phyloP scores from a whole-genome alignment of 352 stramenopile genomes.

The Globisporangium echinulatum region DNA sequence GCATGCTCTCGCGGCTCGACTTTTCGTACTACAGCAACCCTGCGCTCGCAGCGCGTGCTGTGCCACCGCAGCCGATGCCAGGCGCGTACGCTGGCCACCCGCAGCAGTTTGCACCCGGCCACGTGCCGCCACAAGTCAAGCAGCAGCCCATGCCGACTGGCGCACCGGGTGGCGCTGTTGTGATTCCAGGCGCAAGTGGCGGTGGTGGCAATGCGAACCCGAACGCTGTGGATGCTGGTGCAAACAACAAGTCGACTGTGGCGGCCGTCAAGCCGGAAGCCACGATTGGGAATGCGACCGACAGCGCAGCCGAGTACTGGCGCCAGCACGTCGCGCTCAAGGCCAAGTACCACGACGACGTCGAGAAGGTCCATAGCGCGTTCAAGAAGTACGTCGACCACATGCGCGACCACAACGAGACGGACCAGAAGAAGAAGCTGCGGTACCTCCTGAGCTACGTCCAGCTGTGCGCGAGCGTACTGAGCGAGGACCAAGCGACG shows the following conservation, averaged over 20 bases:
- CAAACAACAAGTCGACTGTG: not conserved
- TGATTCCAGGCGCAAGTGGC: slow-evolving; percentile 11
- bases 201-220: slow-evolving; percentile 3
- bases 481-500: slow-evolving; percentile 73
- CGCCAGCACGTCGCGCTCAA: slow-evolving; percentile 69
- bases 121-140: slow-evolving; percentile 17
- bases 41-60: slow-evolving; percentile 33
- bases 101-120: slow-evolving; percentile 24
- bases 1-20: slow-evolving; percentile 65
- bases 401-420: slow-evolving; percentile 83
- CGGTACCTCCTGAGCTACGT: slow-evolving; percentile 80
- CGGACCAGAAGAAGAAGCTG: slow-evolving; percentile 83
- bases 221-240: not conserved
- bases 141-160: slow-evolving; percentile 10
- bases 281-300: slow-evolving; percentile 17
- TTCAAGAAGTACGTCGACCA: slow-evolving; percentile 88
- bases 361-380: slow-evolving; percentile 80
- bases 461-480: slow-evolving; percentile 67
- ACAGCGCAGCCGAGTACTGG: slow-evolving; percentile 70
- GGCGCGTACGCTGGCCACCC: slow-evolving; percentile 31
- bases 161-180: not conserved
- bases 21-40: slow-evolving; percentile 75
- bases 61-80: slow-evolving; percentile 11
- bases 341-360: slow-evolving; percentile 74
- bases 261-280: slow-evolving; percentile 7